A percentile compares a stretch with the other conserved stretches of the same genome.
These are phyloP conservation scores for Paraphaeosphaeria sporulosa DNA, from an alignment of 2,329 filamentous ascomycete species.

Conservation along the genomic window DNA sequence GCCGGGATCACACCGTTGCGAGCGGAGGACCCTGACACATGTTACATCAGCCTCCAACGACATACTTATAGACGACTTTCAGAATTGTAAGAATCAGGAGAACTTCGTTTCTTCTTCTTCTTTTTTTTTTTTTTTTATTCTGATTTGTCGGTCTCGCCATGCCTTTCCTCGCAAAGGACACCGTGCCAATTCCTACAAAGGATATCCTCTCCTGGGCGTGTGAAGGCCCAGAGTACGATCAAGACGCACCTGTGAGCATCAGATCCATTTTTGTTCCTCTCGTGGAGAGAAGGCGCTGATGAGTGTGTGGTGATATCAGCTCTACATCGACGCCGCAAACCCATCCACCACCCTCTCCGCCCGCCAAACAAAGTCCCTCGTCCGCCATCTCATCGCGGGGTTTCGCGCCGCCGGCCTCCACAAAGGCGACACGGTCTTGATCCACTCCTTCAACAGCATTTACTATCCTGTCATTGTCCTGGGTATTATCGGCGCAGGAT, in stretches of 20 bases:
- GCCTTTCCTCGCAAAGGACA: constrained; percentile 38
- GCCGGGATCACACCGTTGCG: neutral
- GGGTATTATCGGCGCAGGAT: constrained; percentile 42
- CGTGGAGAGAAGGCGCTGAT: neutral
- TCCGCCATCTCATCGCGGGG: constrained; percentile 54
- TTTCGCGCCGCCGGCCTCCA: constrained; percentile 53
- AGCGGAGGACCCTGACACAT: neutral
- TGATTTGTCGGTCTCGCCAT: constrained; percentile 15
- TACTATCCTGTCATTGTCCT: constrained; percentile 36
- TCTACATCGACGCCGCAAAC: constrained; percentile 60
- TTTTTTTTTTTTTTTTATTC: no score
- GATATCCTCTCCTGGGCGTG: constrained; percentile 65
- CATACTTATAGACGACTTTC: neutral
- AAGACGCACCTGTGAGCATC: constrained; percentile 51
- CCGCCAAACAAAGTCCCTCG: constrained; percentile 52
- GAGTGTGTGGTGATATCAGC: constrained; percentile 39
- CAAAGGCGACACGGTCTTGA: constrained; percentile 59
- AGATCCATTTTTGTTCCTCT: no score
- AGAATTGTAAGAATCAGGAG: neutral
- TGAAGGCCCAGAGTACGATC: constrained; percentile 57
- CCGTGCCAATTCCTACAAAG: constrained; percentile 53
- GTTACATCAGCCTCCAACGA: neutral
- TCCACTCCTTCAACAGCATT: constrained; percentile 64
- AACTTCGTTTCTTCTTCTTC: no score
- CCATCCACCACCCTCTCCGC: constrained; percentile 56